Evolutionary conservation across 768 basidiomycete genomes (phyloP), one percentile per base, ranked within the genome.

Genomic region (Serpula lacrymans): DNA sequence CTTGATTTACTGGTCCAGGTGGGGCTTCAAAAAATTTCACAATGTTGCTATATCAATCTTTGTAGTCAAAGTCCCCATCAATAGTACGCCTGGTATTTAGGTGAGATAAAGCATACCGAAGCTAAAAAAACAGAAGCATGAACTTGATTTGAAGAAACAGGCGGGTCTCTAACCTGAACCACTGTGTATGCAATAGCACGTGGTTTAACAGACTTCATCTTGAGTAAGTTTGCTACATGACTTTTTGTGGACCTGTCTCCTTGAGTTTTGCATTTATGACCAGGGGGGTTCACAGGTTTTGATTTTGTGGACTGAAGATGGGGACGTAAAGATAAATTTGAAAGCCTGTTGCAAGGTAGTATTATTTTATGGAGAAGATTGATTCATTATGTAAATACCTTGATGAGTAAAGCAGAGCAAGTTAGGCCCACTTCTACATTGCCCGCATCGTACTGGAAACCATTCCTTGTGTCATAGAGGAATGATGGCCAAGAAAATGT

Each of bases 11-110:
- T 1, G 39, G 32, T n/a, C 48, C 43, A 14, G 48, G 42, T 8
- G 43, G 27, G 16, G 47, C 52, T 37, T 61, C 56, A 33, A 59
- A 54, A 43, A 42, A 59, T 32, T 53, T 54, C 22, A 59, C 45
- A 34, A 61, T 38, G 24, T 50, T 52, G 34, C 53, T 52, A 43
- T 57, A 60, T 23, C 57, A 54, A n/a, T 40, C 20, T 2, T 23
- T 4, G 16, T 53, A 49, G 21, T 47, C 24, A 20, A 51, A 53
- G 6, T 11, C 7, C 2, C 17, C 34, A 22, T 45, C 43, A 3
- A 42, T 13, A 10, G 17, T 18, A 16, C 23, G 26, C 52, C 49
- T 46, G 12, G 40, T 23, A 4, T 10, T 13, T 6, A 40, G 20
- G 9, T 37, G 21, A 28, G 20, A 22, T 17, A 39, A 35, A 26